Evolutionary conservation across 2,329 filamentous ascomycete species (phyloP), one percentile per base, ranked within the genome.

Genomic region (Ophiostoma piceae): DNA sequence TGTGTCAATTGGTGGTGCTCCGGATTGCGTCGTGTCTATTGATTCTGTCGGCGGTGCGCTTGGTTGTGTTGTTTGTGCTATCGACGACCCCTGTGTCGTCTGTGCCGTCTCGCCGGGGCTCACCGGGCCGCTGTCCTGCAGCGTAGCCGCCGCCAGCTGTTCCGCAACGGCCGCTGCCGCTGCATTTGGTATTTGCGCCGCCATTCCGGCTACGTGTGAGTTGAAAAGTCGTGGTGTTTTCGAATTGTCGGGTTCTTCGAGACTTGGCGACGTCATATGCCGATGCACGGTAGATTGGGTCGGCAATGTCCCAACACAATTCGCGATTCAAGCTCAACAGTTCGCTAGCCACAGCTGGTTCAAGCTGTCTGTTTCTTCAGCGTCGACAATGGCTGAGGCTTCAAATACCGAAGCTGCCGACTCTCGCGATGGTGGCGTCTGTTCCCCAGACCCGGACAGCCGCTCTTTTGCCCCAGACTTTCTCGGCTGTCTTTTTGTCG

Each of bases 381-480:
- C 8, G 51, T 26, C 12, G 51, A 11, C 51, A 57, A 57, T 57
- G 22, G n/a, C 7, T n/a, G 7, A 32, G 26, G 26, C 16, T 37
- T 29, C 32, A n/a, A 22, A 39, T 66, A 19, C 64, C 64, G n/a
- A 66, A 43, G 64, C 37, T 66, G 64, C 64, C 64, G 37, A 19
- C 37, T 66, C 39, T 47, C 43, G 4, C 22, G 14, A 66, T 37
- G 62, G 29, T 22, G 62, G n/a, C 32, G 57, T 37, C 60, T 39
- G 60, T 37, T 35, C 60, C 60, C 60, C 60, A 37, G 60, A 35
- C 51, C n/a, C 29, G 32, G 41, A 35, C 26, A 51, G n/a, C 32
- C 26, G 41, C 26, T 22, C 12, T 19, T 67, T 67, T 32, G 57
- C 62, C 16, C 39, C 32, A n/a, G 11, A 19, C 39, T 37, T 37